These are phyloP conservation scores for Grosmannia clavigera DNA, from an alignment of 2,329 filamentous ascomycete genomes.

Conservation along the genomic window DNA sequence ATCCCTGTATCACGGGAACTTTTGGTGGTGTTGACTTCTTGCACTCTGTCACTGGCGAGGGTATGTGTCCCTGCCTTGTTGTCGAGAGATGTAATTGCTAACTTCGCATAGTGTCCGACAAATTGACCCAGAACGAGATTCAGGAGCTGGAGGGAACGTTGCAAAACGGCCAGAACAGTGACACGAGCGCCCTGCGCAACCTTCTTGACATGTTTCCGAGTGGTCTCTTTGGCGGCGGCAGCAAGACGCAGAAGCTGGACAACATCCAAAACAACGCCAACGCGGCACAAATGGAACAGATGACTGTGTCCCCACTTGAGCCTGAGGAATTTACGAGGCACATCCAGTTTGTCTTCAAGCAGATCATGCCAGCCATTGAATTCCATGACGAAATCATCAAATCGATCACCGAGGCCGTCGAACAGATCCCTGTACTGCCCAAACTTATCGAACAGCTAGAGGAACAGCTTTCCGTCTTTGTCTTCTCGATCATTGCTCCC, in stretches of 20 bases:
- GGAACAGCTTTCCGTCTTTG: conserved; percentile 78
- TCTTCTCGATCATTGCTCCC: conserved; percentile 83
- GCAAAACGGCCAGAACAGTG: conserved; percentile 45
- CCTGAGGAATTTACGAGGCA: conserved; percentile 78
- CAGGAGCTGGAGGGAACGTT: conserved; percentile 80
- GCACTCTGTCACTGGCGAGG: conserved; percentile 67
- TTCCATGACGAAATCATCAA: conserved; percentile 87
- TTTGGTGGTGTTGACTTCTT: conserved; percentile 93
- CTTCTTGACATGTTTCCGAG: conserved; percentile 72
- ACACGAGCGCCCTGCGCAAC: conserved; percentile 65
- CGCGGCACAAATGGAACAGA: conserved; percentile 62
- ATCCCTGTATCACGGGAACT: conserved; percentile 77
- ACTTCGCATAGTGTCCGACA: conserved; percentile 56
- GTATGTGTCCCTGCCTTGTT: conserved; percentile 20
- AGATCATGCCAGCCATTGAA: conserved; percentile 81
- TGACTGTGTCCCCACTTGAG: conserved; percentile 61
- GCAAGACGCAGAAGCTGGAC: conserved; percentile 64
- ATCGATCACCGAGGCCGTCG: conserved; percentile 62
- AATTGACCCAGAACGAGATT: conserved; percentile 82
- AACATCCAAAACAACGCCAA: conserved; percentile 68
- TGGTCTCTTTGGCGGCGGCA: conserved; percentile 63
- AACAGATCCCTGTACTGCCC: conserved; percentile 74
- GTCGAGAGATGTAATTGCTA: background rate
- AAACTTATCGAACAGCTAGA: conserved; percentile 77
- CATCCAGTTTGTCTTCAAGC: conserved; percentile 56